Evolutionary conservation across 2,329 filamentous ascomycete species (phyloP).

Genomic region (Rhinocladiella similis): DNA sequence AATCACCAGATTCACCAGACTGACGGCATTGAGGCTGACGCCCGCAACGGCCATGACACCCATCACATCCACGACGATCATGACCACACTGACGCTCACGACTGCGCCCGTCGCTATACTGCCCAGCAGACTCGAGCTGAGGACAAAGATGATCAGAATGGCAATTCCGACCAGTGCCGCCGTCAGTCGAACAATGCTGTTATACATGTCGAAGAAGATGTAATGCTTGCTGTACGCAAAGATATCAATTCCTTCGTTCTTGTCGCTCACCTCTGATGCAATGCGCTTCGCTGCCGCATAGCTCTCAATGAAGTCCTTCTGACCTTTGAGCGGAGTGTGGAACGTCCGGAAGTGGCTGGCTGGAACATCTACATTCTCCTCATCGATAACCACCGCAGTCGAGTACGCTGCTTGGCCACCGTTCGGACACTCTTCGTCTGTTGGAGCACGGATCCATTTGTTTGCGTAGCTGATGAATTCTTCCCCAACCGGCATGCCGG

Average conservation of each 20-base stretch:
- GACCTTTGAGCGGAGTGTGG: constrained; percentile 82
- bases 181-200: constrained; percentile 77
- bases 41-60: constrained; percentile 88
- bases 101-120: constrained; percentile 78
- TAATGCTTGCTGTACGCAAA: constrained; percentile 98
- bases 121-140: constrained; percentile 79
- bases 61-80: constrained; percentile 93
- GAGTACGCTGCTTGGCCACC: constrained; percentile 87
- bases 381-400: constrained; percentile 76
- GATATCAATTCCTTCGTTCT: constrained; percentile 71
- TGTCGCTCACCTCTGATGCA: constrained; percentile 68
- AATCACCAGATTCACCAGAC: constrained; percentile 93
- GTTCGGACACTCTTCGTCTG: constrained; percentile 79
- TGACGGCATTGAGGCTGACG: constrained; percentile 92
- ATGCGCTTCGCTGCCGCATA: constrained; percentile 90
- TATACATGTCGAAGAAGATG: constrained; percentile 98
- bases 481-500: constrained; percentile 88
- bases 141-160: constrained; percentile 78
- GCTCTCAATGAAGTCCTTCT: constrained; percentile 88
- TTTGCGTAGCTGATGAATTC: constrained; percentile 86
- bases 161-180: constrained; percentile 78
- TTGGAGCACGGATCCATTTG: constrained; percentile 79
- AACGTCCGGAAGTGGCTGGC: constrained; percentile 91
- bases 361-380: constrained; percentile 64
- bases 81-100: constrained; percentile 82